phyloP scores from a whole-genome alignment of 2,329 filamentous ascomycete species.

The Podosphaera fusca region DNA sequence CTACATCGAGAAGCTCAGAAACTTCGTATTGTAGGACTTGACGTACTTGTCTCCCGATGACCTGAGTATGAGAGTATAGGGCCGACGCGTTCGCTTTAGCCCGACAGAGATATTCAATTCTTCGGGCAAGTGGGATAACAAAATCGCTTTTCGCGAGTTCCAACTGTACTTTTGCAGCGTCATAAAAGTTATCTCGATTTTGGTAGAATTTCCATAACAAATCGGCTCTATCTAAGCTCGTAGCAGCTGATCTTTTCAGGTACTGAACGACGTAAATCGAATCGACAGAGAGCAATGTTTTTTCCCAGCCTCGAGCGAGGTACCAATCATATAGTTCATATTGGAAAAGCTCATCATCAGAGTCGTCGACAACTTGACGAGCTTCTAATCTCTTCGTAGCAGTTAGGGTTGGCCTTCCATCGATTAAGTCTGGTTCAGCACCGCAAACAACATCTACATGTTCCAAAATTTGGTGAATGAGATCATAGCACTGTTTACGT shows the following conservation, averaged over 20 bases:
- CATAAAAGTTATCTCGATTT: constrained; percentile 59
- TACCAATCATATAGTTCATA: constrained; percentile 98
- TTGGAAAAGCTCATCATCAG: constrained; percentile 82
- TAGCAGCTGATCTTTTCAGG: constrained; percentile 50
- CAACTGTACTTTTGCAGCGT: constrained; percentile 70
- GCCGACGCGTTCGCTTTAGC: constrained; percentile 87
- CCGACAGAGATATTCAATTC: constrained; percentile 72
- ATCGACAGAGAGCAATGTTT: constrained; percentile 64
- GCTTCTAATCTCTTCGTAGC: constrained; percentile 68
- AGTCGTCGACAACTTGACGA: constrained; percentile 71
- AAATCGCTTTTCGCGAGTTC: constrained; percentile 70
- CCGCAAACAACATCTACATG: constrained; percentile 51
- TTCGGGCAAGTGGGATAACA: constrained; percentile 51
- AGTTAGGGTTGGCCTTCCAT: constrained; percentile 54
- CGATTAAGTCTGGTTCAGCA: constrained; percentile 46
- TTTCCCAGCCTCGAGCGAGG: constrained; percentile 58
- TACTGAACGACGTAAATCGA: constrained; percentile 75
- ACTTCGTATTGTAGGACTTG: constrained; percentile 72
- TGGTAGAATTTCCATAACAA: constrained; percentile 84
- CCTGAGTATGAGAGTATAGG: constrained; percentile 26
- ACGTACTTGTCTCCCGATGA: constrained; percentile 56
- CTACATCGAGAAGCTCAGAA: constrained; percentile 68
- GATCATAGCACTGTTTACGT: constrained; percentile 58
- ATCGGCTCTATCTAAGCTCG: constrained; percentile 60
- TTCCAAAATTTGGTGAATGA: constrained; percentile 65